These are phyloP conservation scores for Tetrapisispora namnaoensis DNA, from an alignment of 805 yeast species.

Conservation along the genomic window DNA sequence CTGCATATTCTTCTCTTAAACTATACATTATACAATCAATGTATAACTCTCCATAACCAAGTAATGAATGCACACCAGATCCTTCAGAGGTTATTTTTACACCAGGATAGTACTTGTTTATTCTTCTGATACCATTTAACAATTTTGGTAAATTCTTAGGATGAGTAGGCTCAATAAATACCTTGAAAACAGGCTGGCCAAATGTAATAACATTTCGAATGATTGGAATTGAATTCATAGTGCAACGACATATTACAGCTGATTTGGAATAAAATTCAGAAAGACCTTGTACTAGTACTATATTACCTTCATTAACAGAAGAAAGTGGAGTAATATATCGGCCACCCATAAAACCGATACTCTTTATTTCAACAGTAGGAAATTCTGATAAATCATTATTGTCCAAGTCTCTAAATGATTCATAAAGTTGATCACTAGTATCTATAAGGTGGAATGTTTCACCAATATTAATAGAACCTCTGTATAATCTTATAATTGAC, in stretches of 20 bases:
- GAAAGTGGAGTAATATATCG: conserved; percentile 52
- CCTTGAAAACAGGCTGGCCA: conserved; percentile 55
- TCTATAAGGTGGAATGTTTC: conserved; percentile 46
- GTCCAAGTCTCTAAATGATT: conserved; percentile 22
- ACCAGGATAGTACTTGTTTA: conserved; percentile 57
- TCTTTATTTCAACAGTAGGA: conserved; percentile 27
- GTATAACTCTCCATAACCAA: conserved; percentile 82
- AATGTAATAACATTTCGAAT: conserved; percentile 34
- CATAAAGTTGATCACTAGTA: conserved; percentile 3
- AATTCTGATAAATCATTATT: conserved; percentile 38
- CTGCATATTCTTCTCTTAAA: conserved; percentile 51
- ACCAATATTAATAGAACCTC: conserved; percentile 48
- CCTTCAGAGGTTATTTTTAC: conserved; percentile 67
- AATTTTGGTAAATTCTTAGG: conserved; percentile 74
- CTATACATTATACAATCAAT: conserved; percentile 78
- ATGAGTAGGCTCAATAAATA: conserved; percentile 71
- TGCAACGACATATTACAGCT: conserved; percentile 42
- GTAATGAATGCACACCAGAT: conserved; percentile 73
- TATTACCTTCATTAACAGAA: conserved; percentile 52
- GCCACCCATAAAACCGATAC: conserved; percentile 51
- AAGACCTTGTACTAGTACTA: conserved; percentile 59
- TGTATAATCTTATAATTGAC: conserved; percentile 48
- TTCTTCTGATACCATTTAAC: conserved; percentile 54
- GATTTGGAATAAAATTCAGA: conserved; percentile 46
- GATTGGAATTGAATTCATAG: conserved; percentile 33